Base-by-base conservation (phyloP, 192 early-diverging fungal genomes). In the Gonapodya prolifera region DNA sequence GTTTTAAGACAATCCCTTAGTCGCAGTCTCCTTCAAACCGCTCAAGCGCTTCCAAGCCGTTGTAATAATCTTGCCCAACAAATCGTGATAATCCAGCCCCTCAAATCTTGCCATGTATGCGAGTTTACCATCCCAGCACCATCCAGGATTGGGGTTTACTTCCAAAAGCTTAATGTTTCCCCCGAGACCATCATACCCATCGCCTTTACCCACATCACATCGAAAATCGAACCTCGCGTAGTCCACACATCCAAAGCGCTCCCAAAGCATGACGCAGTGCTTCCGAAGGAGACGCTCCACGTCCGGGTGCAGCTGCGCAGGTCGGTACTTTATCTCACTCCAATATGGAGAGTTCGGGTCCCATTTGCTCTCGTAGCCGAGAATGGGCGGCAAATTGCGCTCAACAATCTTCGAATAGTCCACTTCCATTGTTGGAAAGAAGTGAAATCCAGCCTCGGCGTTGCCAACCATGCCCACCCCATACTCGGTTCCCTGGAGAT, bases 81-180 rank as follows among this genome's bases (percentile, higher is more conserved):
- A 75, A 35, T 88, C 85, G 36, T 70, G 33, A 69, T 88, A 88
- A 2, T 80, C 78, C 34, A 78, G 33, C 2, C 81, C 82, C 35
- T 83, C 87, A 31, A 86, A 77, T 33, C 79, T 84, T 70, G 81
- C 87, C 87, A 88, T 88, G 76, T 88, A 84, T 1, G 85, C 85
- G 33, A 88, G 79, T 75, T 88, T 88, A 1, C 87, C 87, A 45
- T 88, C 87, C 87, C 87, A 88, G 78, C 87, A 88, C 87, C 87
- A 88, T 23, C 87, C 87, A 1, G 87, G 87, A 74, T 88, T 88
- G 1, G 87, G 87, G 77, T 88, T 88, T 13, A 88, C 85, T 69
- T 88, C 87, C 8, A 88, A 76, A 29, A 88, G 77, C 82, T 86
- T 88, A 76, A 88, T 86, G 18, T 29, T 0, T 1, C 31, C 75